These are phyloP conservation scores for Triadica sebifera DNA, from an alignment of 345 rosid genomes.

Conservation along the genomic window DNA sequence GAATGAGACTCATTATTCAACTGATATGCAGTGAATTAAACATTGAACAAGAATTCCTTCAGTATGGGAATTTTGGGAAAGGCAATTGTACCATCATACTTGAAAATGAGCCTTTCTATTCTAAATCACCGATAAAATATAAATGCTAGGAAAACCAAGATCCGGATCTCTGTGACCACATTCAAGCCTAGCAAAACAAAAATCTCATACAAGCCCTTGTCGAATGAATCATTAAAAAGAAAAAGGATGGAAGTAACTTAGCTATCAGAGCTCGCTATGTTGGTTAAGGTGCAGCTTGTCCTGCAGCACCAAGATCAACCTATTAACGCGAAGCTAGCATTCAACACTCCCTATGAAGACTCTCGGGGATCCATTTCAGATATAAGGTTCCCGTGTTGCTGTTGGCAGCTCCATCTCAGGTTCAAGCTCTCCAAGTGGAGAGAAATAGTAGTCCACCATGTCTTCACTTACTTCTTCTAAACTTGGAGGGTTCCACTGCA, in stretches of 20 bases:
- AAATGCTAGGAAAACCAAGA: background rate
- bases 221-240: background rate
- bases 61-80: background rate
- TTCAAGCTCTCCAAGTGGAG: constrained; percentile 37
- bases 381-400: constrained; percentile 45
- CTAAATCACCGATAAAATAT: background rate
- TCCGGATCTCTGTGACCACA: background rate
- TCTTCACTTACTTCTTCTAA: constrained; percentile 51
- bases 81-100: background rate
- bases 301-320: background rate
- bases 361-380: constrained; percentile 19
- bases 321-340: background rate
- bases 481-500: constrained; percentile 69
- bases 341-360: background rate
- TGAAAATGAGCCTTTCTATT: background rate
- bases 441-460: constrained; percentile 56
- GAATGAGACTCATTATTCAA: no score
- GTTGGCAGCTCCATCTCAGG: constrained; percentile 56
- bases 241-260: background rate
- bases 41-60: background rate
- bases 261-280: background rate
- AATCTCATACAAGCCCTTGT: background rate
- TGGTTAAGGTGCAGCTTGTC: background rate
- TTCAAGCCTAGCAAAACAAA: background rate
- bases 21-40: no score